Percentiles rank a stretch among this genome's conserved stretches.
These are phyloP conservation scores for Cornus suecica DNA, from an alignment of 148 eudicot genomes.

Conservation along the genomic window DNA sequence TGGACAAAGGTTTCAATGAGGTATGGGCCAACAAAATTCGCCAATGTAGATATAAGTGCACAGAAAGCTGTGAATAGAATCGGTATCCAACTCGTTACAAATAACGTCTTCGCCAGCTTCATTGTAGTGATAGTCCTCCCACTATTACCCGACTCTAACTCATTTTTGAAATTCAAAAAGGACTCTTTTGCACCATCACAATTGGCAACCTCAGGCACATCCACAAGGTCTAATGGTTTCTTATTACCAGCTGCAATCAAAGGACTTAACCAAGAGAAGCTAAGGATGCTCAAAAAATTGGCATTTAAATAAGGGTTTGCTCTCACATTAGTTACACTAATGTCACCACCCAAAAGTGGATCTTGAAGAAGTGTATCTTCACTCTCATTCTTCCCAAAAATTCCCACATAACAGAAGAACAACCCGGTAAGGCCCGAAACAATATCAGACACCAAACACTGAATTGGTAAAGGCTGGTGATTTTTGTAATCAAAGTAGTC, in stretches of 20 bases:
- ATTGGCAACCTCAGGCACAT: slow-evolving; percentile 50
- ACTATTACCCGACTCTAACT: slow-evolving; percentile 21
- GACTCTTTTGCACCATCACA: slow-evolving; percentile 44
- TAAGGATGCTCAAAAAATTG: slow-evolving; percentile 37
- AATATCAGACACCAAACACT: slow-evolving; percentile 38
- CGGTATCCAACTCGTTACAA: slow-evolving; percentile 35
- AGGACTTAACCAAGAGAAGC: slow-evolving; percentile 49
- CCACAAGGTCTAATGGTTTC: slow-evolving; percentile 52
- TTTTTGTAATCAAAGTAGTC: slow-evolving; percentile 18
- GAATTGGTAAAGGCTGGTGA: slow-evolving; percentile 19
- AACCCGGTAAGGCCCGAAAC: slow-evolving; percentile 36
- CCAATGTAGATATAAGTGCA: slow-evolving; percentile 33
- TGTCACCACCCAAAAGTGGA: slow-evolving; percentile 47
- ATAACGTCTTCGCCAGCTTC: slow-evolving; percentile 38
- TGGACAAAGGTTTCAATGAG: slow-evolving; percentile 53
- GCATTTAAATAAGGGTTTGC: slow-evolving; percentile 34
- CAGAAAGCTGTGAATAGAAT: slow-evolving; percentile 35
- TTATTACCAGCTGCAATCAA: slow-evolving; percentile 38
- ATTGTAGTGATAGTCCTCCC: too few relatives aligned
- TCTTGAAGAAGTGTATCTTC: slow-evolving; percentile 29
- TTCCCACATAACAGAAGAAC: slow-evolving; percentile 31
- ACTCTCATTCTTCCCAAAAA: slow-evolving; percentile 30
- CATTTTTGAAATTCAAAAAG: slow-evolving; percentile 27
- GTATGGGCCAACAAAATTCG: slow-evolving; percentile 48
- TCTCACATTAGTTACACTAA: slow-evolving; percentile 17